A percentile compares a stretch with the other conserved stretches of the same genome.
phyloP scores from a whole-genome alignment of 2,329 filamentous ascomycete species.

The Paecilomyces variotii region DNA sequence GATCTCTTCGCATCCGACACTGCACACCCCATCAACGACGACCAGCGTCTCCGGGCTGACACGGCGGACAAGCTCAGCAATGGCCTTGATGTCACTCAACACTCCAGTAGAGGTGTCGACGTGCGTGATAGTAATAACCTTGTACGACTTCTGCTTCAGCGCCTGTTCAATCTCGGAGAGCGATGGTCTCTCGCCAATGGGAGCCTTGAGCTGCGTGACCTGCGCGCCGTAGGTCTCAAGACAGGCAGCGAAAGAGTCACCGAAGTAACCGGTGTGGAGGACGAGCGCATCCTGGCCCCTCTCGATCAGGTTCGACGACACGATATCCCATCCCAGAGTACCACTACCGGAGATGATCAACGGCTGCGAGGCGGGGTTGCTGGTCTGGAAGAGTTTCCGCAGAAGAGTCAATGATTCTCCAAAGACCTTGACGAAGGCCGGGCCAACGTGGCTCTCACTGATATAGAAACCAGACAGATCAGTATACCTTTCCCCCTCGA shows the following conservation, averaged over 20 bases:
- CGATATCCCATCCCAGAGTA: slow-evolving; percentile 92
- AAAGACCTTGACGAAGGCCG: slow-evolving; percentile 81
- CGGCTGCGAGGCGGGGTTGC: slow-evolving; percentile 72
- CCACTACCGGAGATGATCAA: slow-evolving; percentile 92
- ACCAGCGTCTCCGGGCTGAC: slow-evolving; percentile 88
- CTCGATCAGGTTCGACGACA: slow-evolving; percentile 88
- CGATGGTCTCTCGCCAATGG: slow-evolving; percentile 80
- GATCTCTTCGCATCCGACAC: slow-evolving; percentile 91
- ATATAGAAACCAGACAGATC: slow-evolving; percentile 3
- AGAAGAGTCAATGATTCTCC: slow-evolving; percentile 82
- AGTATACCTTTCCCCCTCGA: not conserved
- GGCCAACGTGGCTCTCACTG: slow-evolving; percentile 89
- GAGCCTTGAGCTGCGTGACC: slow-evolving; percentile 80
- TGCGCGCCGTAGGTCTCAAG: slow-evolving; percentile 84
- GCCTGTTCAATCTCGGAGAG: slow-evolving; percentile 82
- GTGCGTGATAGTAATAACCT: slow-evolving; percentile 89
- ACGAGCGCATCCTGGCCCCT: slow-evolving; percentile 84
- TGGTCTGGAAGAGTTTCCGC: slow-evolving; percentile 89
- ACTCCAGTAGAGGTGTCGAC: slow-evolving; percentile 97
- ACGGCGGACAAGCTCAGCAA: slow-evolving; percentile 73
- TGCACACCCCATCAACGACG: slow-evolving; percentile 94
- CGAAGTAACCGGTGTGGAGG: slow-evolving; percentile 94
- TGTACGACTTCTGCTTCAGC: slow-evolving; percentile 84
- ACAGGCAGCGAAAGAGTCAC: slow-evolving; percentile 88
- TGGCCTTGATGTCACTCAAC: slow-evolving; percentile 76